These are phyloP conservation scores for Aspergillus ellipticus DNA, from an alignment of 495 filamentous ascomycete genomes.

Conservation along the genomic window DNA sequence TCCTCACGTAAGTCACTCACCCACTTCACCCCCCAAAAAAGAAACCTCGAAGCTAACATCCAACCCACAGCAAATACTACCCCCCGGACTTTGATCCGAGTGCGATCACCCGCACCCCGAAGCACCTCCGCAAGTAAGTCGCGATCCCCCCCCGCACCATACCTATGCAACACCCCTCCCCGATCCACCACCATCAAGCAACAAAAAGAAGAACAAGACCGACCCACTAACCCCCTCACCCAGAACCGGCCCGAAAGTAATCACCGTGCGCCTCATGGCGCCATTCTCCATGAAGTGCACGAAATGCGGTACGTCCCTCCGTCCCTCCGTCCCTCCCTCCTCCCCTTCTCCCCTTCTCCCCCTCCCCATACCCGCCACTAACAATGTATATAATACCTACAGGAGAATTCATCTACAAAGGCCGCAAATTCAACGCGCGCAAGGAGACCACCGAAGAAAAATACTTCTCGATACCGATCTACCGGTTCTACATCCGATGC, in stretches of 20 bases:
- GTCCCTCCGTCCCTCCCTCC: background rate
- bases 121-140: constrained; percentile 39
- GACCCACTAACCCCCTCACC: background rate
- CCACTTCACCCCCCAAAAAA: background rate
- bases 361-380: background rate
- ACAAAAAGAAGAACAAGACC: too few species aligned
- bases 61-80: constrained; percentile 62
- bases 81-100: constrained; percentile 97
- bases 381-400: background rate
- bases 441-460: constrained; percentile 92
- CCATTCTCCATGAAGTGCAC: constrained; percentile 94
- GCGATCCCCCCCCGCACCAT: background rate
- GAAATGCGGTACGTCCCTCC: constrained; percentile 55
- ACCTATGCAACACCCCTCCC: too few species aligned
- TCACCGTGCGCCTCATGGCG: constrained; percentile 93
- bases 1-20: constrained; percentile 28
- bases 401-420: constrained; percentile 90
- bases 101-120: constrained; percentile 70
- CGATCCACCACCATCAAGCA: background rate
- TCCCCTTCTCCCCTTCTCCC: background rate
- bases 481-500: constrained; percentile 93
- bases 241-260: constrained; percentile 67
- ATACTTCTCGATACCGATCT: constrained; percentile 86
- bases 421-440: constrained; percentile 93
- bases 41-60: background rate